Percentiles rank a stretch among this genome's conserved stretches.
Evolutionary conservation across 169 alveolate genomes (phyloP).

Genomic region (Pseudocohnilembus persalinus): DNA sequence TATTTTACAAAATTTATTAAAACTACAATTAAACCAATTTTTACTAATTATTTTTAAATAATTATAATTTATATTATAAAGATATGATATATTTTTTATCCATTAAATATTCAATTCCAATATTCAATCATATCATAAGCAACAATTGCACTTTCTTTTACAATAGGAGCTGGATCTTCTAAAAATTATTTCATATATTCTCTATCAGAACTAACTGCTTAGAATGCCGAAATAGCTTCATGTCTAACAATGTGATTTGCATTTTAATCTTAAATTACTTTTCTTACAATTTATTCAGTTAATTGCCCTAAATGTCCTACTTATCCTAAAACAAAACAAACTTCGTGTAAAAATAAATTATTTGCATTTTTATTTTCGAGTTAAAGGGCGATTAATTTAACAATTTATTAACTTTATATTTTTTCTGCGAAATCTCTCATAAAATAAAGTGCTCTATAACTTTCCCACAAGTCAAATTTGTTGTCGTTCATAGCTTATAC

Average conservation of each 20-base stretch:
- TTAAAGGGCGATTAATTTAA: conserved; percentile 37
- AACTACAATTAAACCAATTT: too few species aligned
- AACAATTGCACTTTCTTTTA: conserved; percentile 52
- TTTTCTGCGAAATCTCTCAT: conserved; percentile 54
- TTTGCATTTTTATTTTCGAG: conserved; percentile 34
- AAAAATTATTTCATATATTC: conserved; percentile 26
- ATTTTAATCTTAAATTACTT: conserved; percentile 35
- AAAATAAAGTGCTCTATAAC: conserved; percentile 57
- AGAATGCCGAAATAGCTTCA: conserved; percentile 47
- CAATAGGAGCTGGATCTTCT: conserved; percentile 44
- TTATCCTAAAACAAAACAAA: conserved; percentile 58
- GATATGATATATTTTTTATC: not conserved
- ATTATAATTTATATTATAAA: too few species aligned
- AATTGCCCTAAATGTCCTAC: conserved; percentile 33
- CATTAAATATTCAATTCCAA: conserved; percentile 17
- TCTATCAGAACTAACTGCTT: conserved; percentile 49
- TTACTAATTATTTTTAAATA: too few species aligned
- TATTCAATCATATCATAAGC: conserved; percentile 49
- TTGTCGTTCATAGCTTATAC: not conserved
- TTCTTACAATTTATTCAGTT: conserved; percentile 26
- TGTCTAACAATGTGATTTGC: conserved; percentile 66
- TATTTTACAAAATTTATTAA: too few species aligned
- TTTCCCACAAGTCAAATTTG: conserved; percentile 29
- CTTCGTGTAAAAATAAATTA: conserved; percentile 57
- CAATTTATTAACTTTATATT: conserved; percentile 22